These are phyloP conservation scores for Rhizodiscina lignyota DNA, from an alignment of 495 filamentous ascomycete species.

Conservation along the genomic window DNA sequence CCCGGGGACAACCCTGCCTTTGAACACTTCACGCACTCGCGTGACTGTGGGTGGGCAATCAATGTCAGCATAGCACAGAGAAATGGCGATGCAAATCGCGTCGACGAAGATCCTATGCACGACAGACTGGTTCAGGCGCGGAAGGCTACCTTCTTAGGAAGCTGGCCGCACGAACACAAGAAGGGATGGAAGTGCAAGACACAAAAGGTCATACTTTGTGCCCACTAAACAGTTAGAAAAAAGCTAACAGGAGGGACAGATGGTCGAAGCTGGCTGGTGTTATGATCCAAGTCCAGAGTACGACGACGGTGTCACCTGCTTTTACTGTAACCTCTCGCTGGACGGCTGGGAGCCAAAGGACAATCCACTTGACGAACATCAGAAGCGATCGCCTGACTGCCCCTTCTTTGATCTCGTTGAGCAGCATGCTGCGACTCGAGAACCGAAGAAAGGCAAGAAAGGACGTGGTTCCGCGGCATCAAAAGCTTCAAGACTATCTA, in stretches of 20 bases:
- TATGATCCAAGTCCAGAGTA: constrained; percentile 70
- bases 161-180: constrained; percentile 83
- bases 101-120: constrained; percentile 52
- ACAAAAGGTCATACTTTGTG: constrained; percentile 47
- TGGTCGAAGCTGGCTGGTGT: constrained; percentile 84
- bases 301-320: constrained; percentile 71
- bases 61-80: constrained; percentile 51
- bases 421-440: constrained; percentile 21
- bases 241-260: constrained; percentile 31
- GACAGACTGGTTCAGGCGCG: constrained; percentile 57
- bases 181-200: constrained; percentile 76
- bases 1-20: constrained; percentile 57
- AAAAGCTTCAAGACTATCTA: constrained; percentile 26
- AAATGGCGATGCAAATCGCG: constrained; percentile 41
- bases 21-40: constrained; percentile 73
- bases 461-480: constrained; percentile 1
- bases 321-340: constrained; percentile 70
- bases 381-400: constrained; percentile 59
- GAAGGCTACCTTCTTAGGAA: constrained; percentile 54
- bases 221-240: not conserved
- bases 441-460: constrained; percentile 6
- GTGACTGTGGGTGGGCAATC: constrained; percentile 76
- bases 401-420: constrained; percentile 53
- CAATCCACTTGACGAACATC: constrained; percentile 79
- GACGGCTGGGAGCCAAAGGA: constrained; percentile 89